phyloP scores from a whole-genome alignment of 2,329 filamentous ascomycete species.

The Acarospora socialis region DNA sequence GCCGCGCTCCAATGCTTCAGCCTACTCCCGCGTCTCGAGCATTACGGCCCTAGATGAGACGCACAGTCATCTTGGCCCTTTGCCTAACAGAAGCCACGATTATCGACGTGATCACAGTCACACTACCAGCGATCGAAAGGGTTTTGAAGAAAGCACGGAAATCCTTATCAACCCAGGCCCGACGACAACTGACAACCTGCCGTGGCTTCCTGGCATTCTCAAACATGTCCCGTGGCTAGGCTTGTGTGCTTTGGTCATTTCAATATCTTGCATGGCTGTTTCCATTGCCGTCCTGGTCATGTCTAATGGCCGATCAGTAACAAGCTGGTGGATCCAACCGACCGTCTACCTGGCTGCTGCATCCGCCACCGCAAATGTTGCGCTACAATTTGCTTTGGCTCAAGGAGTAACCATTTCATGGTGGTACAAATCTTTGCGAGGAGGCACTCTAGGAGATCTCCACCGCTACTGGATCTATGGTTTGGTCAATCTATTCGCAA shows the following conservation, averaged over 20 bases:
- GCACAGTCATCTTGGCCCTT: too few relatives aligned
- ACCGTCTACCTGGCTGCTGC: constrained; percentile 7
- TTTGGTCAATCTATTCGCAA: too few relatives aligned
- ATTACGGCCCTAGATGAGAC: too few relatives aligned
- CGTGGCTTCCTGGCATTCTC: too few relatives aligned
- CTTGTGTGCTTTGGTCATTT: neutral
- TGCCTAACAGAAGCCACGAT: too few relatives aligned
- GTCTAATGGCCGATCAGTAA: constrained; percentile 4
- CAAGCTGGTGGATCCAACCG: constrained; percentile 4
- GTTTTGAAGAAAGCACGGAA: too few relatives aligned
- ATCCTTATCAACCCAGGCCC: too few relatives aligned
- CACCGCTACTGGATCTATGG: constrained; percentile 12
- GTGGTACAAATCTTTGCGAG: constrained; percentile 4
- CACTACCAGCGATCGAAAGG: too few relatives aligned
- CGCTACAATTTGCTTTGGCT: constrained; percentile 5
- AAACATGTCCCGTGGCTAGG: constrained; percentile 4
- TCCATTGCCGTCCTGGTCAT: constrained; percentile 1
- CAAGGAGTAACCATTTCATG: constrained; percentile 8
- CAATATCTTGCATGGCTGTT: neutral
- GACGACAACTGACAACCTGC: too few relatives aligned
- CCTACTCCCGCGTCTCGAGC: too few relatives aligned
- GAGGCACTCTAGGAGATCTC: constrained; percentile 8
- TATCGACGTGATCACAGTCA: too few relatives aligned
- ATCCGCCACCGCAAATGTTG: constrained; percentile 5
- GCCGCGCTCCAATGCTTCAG: too few relatives aligned